Base-by-base conservation (phyloP, 2,329 filamentous ascomycete species). In the Macrophomina pseudophaseolina region DNA sequence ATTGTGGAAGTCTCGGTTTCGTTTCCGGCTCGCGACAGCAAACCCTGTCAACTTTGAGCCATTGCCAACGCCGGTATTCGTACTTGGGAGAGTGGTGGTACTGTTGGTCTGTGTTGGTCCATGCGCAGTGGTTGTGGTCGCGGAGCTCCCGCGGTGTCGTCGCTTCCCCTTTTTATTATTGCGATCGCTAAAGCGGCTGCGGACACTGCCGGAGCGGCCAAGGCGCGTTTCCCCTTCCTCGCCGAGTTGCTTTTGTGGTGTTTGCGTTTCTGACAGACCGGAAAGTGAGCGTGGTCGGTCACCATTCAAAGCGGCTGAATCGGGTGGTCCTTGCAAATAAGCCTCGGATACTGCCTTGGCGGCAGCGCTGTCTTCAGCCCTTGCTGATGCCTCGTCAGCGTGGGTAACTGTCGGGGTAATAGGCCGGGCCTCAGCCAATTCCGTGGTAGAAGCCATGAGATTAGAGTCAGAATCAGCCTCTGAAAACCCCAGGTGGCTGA, bases 1-100 rank as follows among this genome's bases (percentile, higher is more conserved):
- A 67, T 87, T 87, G 78, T 99, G 95, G 73, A 98, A 99, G 75
- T 98, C 95, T 58, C 93, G 88, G 79, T 99, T 99, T 66, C 96
- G 88, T 81, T 95, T 97, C 78, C 96, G 97, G 76, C 92, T 96
- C 58, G 95, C 95, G 70, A 98, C 93, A 59, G 95, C 94, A 76
- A 99, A 99, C 0, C 95, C 95, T 4, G 94, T 97, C 70, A 97
- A 84, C 70, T 94, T 93, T 52, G 92, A 91, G 5, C 87, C 85
- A 84, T 75, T 67, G 81, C 83, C 46, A 84, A 82, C 33, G 82
- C 82, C 14, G 9, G 40, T 12, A 42, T 28, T 35, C 28, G 90
- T 87, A 71, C 90, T 87, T 16, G 87, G 87, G n/a, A 94, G 78
- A 4, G 90, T 89, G 42, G 86, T 83, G 67, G 90, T 90, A 67